phyloP scores from a whole-genome alignment of 1,284 basidiomycete genomes.

The Xanthoconium separans region DNA sequence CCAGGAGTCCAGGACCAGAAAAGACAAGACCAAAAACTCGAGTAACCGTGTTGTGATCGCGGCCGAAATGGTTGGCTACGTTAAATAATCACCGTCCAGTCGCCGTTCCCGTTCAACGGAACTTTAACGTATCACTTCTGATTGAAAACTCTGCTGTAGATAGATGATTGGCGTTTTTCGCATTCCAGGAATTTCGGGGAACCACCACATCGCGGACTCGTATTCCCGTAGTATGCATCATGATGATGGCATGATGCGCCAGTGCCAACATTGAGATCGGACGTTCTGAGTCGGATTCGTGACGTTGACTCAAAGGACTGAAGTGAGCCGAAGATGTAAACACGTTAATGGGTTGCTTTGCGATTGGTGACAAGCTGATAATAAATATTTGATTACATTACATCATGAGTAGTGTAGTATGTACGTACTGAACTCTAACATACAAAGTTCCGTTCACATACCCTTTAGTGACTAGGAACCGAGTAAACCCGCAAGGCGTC shows the following conservation, averaged over 20 bases:
- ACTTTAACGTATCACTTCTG: background rate
- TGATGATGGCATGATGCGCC: no score
- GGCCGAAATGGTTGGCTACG: background rate
- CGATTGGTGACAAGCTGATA: no score
- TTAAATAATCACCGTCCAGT: background rate
- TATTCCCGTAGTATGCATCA: no score
- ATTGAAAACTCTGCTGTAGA: no score
- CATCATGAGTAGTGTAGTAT: background rate
- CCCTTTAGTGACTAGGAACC: background rate
- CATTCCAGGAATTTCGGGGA: no score
- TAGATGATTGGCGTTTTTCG: no score
- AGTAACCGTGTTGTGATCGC: background rate
- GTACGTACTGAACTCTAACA: background rate
- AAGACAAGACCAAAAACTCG: background rate
- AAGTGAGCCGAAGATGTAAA: no score
- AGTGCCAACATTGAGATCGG: no score
- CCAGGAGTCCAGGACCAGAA: background rate
- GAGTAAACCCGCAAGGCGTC: constrained; percentile 15
- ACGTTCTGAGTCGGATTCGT: no score
- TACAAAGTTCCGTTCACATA: background rate
- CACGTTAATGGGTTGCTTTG: background rate
- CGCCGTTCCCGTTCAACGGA: background rate
- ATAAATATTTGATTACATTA: no score
- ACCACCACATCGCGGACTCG: no score
- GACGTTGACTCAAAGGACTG: background rate